Evolutionary conservation across 495 filamentous ascomycete genomes (phyloP).

Genomic region (Tetracladium marchalianum): DNA sequence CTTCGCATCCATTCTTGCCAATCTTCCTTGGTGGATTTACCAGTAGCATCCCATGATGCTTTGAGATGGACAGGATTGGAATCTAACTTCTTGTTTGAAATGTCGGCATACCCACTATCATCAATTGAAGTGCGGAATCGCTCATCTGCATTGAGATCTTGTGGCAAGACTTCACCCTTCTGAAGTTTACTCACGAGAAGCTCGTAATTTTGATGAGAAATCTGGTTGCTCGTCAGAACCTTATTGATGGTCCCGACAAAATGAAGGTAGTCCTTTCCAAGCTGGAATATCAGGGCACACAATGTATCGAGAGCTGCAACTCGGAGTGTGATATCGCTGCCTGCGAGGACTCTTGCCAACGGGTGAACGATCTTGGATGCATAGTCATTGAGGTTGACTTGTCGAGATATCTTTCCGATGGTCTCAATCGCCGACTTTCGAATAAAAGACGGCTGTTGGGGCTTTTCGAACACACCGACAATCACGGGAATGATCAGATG

Average conservation of each 20-base stretch:
- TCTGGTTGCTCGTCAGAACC: constrained; percentile 52
- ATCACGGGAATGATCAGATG: constrained; percentile 97
- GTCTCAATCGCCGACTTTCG: constrained; percentile 90
- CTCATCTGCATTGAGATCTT: constrained; percentile 85
- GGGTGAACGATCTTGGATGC: constrained; percentile 92
- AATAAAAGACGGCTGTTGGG: constrained; percentile 62
- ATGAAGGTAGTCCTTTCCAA: constrained; percentile 88
- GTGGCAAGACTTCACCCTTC: constrained; percentile 86
- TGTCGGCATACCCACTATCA: constrained; percentile 70
- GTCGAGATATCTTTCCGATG: constrained; percentile 83
- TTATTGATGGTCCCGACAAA: constrained; percentile 90
- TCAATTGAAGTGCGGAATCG: constrained; percentile 68
- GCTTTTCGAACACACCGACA: constrained; percentile 81
- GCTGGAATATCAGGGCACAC: constrained; percentile 88
- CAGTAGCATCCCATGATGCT: constrained; percentile 91
- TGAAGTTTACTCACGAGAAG: constrained; percentile 83
- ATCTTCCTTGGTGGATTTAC: constrained; percentile 92
- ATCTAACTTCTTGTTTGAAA: constrained; percentile 83
- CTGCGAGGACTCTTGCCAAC: constrained; percentile 65
- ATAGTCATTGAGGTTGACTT: constrained; percentile 96
- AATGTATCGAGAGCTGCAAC: constrained; percentile 90
- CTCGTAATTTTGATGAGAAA: constrained; percentile 81
- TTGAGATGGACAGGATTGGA: constrained; percentile 97
- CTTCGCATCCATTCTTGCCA: constrained; percentile 99
- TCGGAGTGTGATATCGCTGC: constrained; percentile 59